A percentile compares a stretch with the other conserved stretches of the same genome.
These are phyloP conservation scores for Globisporangium carolinianum DNA, from an alignment of 352 stramenopile genomes.

Conservation along the genomic window DNA sequence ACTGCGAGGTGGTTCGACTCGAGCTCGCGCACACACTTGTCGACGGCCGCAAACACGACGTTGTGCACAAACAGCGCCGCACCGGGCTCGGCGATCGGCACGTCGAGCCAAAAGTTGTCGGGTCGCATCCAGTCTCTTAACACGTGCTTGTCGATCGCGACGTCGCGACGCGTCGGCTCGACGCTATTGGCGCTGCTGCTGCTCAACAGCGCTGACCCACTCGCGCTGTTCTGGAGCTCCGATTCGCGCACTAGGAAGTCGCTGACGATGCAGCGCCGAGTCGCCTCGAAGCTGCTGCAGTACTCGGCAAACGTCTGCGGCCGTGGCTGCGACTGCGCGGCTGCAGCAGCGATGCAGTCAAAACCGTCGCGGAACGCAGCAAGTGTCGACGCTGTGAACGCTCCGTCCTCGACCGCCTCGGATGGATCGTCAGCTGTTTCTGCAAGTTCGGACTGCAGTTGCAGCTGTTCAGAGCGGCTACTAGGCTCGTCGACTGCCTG, in stretches of 20 bases:
- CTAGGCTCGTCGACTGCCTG: not conserved
- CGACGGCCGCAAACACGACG: slow-evolving; percentile 40
- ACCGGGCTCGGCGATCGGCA: slow-evolving; percentile 35
- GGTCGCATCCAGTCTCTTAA: slow-evolving; percentile 20
- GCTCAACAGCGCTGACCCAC: not conserved
- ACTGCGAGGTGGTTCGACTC: slow-evolving; percentile 53
- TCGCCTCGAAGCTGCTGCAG: slow-evolving; percentile 15
- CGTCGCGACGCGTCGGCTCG: not conserved
- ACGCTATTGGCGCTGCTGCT: not conserved
- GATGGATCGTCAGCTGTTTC: not conserved
- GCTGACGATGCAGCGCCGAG: slow-evolving; percentile 15
- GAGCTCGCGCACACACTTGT: slow-evolving; percentile 61
- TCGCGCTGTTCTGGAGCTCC: not conserved
- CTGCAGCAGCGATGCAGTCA: slow-evolving; percentile 1
- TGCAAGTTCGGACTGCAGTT: not conserved
- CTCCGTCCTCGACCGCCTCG: not conserved
- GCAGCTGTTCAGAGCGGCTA: not conserved
- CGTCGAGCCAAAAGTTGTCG: slow-evolving; percentile 52
- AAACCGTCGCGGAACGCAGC: slow-evolving; percentile 4
- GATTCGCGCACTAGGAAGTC: slow-evolving; percentile 16
- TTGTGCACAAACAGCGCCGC: slow-evolving; percentile 51
- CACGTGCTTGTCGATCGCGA: not conserved
- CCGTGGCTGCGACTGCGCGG: not conserved
- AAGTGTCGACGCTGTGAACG: not conserved
- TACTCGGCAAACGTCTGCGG: slow-evolving; percentile 25